These are phyloP conservation scores for Tolypocladium ophioglossoides DNA, from an alignment of 2,329 filamentous ascomycete species.

Conservation along the genomic window DNA sequence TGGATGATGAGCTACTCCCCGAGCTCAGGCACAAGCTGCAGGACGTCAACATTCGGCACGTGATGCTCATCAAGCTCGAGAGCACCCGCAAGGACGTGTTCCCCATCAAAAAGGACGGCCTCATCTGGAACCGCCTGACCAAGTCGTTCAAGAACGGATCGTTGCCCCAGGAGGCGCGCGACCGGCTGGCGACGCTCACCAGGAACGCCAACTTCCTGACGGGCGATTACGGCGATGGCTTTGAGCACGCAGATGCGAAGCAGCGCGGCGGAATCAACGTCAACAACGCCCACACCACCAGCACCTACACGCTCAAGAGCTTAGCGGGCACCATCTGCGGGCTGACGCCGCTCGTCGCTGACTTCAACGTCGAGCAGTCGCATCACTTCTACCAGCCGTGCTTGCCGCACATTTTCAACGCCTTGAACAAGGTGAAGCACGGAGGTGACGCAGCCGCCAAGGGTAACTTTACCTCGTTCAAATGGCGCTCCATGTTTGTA, in stretches of 20 bases:
- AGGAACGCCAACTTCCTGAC: slow-evolving; percentile 21
- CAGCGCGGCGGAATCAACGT: slow-evolving; percentile 28
- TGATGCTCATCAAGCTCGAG: slow-evolving; percentile 30
- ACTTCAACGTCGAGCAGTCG: slow-evolving; percentile 31
- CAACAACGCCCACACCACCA: slow-evolving; percentile 28
- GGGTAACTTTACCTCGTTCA: slow-evolving; percentile 13
- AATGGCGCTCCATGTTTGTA: slow-evolving; percentile 22
- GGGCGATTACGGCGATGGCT: slow-evolving; percentile 22
- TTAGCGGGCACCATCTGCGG: slow-evolving; percentile 30
- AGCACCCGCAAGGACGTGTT: slow-evolving; percentile 34
- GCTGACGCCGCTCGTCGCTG: slow-evolving; percentile 27
- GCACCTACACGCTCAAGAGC: slow-evolving; percentile 34
- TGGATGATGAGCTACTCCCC: slow-evolving; percentile 20
- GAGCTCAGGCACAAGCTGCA: slow-evolving; percentile 13
- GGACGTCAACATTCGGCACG: slow-evolving; percentile 27
- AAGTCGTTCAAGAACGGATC: slow-evolving; percentile 19
- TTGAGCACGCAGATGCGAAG: slow-evolving; percentile 13
- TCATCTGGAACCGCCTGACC: slow-evolving; percentile 24
- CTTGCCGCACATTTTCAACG: slow-evolving; percentile 27
- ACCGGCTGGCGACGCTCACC: slow-evolving; percentile 17
- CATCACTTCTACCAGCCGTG: slow-evolving; percentile 35
- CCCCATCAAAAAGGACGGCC: slow-evolving; percentile 27
- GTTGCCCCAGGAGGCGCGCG: slow-evolving; percentile 19
- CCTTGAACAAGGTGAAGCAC: slow-evolving; percentile 15
- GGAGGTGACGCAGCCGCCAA: not conserved